Evolutionary conservation across 2,329 filamentous ascomycete genomes (phyloP), one percentile per base, ranked within the genome.

Genomic region (Neofusicoccum sp.): DNA sequence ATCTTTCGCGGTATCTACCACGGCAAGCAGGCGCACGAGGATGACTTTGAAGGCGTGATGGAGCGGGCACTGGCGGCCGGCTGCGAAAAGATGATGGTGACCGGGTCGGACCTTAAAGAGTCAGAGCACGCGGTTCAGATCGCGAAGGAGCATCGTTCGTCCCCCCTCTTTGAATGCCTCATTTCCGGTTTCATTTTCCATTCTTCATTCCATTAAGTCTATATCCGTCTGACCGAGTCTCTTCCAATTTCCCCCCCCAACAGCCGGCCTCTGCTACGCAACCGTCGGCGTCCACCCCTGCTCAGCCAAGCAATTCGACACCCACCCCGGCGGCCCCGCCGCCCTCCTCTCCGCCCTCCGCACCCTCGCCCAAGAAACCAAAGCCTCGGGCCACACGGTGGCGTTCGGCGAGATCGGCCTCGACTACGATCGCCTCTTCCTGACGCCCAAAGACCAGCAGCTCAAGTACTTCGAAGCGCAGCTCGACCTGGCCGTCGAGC

Each of bases 211-310:
- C 16, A 11, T 26, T 26, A 16, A n/a, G 24, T 34, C 40, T 31
- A 61, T 3, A 20, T 11, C 38, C n/a, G 38, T 40, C 51, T 49
- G 36, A 28, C 28, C 4, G 14, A n/a, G 5, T 56, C 30, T n/a
- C 16, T 34, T 11, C 20, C 41, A 26, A 7, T 11, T 14, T 33
- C 43, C 24, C 14, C 16, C 3, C 30, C n/a, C 11, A 14, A 6
- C 65, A 92, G 90, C 91, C 24, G 89, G 89, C 20, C 84, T 86
- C 34, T 91, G 96, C 70, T 99, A 91, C 74, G 88, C 89, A 24
- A 99, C 95, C 1, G 88, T 96, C 8, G 95, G 95, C 65, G 91
- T 99, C 44, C 95, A 99, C 73, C 95, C 95, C 12, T 99, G 95
- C 76, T 89, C 86, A 65, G 90, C 90, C 66, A 85, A 88, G 64